Percentiles rank a stretch among this genome's conserved stretches.
These are phyloP conservation scores for Nitzschia sp. DNA, from an alignment of 108 stramenopile species.

Conservation along the genomic window DNA sequence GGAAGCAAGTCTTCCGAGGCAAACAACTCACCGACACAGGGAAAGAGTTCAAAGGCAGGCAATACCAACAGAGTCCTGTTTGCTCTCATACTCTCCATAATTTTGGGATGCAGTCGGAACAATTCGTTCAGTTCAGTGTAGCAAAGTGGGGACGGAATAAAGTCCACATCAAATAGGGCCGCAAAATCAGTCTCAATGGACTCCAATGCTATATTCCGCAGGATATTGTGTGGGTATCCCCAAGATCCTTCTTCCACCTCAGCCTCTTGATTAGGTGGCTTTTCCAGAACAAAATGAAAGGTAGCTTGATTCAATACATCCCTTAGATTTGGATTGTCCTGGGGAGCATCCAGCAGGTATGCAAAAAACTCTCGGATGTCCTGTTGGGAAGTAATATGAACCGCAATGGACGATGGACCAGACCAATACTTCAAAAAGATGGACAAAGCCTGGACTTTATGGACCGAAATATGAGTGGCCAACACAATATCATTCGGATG, in stretches of 20 bases:
- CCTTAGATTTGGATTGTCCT: no score
- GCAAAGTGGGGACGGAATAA: slow-evolving; percentile 17
- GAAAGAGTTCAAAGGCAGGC: slow-evolving; percentile 21
- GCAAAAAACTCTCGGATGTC: background rate
- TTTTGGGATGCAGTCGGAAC: background rate
- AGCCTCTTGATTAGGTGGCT: background rate
- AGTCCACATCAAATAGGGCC: slow-evolving; percentile 39
- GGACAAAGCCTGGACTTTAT: slow-evolving; percentile 11
- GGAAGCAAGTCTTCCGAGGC: background rate
- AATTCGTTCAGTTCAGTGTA: background rate
- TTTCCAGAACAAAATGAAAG: slow-evolving; percentile 13
- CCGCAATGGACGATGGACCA: slow-evolving; percentile 22
- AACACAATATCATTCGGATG: slow-evolving; percentile 9
- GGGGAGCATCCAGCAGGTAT: background rate
- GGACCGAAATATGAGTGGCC: background rate
- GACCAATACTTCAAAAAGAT: slow-evolving; percentile 14
- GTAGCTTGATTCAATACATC: background rate
- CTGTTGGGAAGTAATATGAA: background rate
- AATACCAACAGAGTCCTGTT: slow-evolving; percentile 10
- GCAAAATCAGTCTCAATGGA: slow-evolving; percentile 15
- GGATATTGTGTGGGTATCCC: slow-evolving; percentile 30
- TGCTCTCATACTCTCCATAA: background rate
- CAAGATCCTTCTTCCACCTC: background rate
- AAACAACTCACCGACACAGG: background rate
- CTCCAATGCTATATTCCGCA: slow-evolving; percentile 37